phyloP scores from a whole-genome alignment of 441 rosid genomes.

The Croton setiger region DNA sequence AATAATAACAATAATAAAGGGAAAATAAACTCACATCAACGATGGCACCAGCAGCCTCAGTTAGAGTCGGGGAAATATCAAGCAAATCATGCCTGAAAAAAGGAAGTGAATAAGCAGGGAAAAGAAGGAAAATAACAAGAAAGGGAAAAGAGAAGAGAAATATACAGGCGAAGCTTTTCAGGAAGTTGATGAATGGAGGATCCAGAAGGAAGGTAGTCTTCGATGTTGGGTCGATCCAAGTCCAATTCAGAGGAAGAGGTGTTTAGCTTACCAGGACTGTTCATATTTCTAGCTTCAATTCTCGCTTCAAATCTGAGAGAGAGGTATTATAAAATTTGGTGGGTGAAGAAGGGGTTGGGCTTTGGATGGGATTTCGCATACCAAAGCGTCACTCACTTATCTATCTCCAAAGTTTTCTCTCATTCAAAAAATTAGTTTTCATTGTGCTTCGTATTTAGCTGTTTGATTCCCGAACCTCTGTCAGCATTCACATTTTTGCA shows the following conservation, averaged over 20 bases:
- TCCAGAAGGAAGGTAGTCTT: conserved; percentile 93
- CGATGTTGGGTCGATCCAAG: conserved; percentile 79
- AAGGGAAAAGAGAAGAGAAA: neutral
- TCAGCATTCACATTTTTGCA: too few relatives aligned
- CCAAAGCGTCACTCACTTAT: too few relatives aligned
- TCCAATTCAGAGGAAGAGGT: conserved; percentile 78
- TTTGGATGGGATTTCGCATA: too few relatives aligned
- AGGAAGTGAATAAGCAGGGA: neutral
- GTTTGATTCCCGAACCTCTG: too few relatives aligned
- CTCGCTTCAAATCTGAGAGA: too few relatives aligned
- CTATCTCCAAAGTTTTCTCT: too few relatives aligned
- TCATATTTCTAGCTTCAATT: neutral
- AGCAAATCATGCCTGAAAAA: conserved; percentile 69
- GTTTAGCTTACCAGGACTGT: conserved; percentile 37
- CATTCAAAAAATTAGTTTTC: too few relatives aligned
- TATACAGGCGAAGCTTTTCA: conserved; percentile 83
- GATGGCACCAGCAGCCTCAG: conserved; percentile 98
- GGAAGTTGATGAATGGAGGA: conserved; percentile 70
- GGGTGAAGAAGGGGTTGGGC: too few relatives aligned
- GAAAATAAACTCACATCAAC: conserved; percentile 53
- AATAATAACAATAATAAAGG: neutral
- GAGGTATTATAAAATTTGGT: too few relatives aligned
- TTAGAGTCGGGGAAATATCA: conserved; percentile 76
- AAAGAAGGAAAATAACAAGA: neutral
- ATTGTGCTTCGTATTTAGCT: too few relatives aligned